A percentile compares a stretch with the other conserved stretches of the same genome.
These are phyloP conservation scores for Annona cherimola DNA, from an alignment of 164 flowering plant species.

Conservation along the genomic window DNA sequence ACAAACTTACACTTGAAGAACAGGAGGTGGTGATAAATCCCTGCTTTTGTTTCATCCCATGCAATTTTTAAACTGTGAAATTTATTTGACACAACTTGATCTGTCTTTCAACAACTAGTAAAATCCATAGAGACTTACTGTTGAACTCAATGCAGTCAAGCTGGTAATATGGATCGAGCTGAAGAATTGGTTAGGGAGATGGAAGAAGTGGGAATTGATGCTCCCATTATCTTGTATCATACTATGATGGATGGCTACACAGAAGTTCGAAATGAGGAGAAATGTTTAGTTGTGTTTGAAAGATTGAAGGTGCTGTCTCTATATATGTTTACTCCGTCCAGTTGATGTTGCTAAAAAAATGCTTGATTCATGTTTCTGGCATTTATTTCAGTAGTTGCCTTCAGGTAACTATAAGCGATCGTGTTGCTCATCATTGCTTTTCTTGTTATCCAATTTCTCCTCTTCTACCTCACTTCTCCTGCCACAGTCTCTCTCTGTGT, in stretches of 20 bases:
- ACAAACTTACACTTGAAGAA: too few relatives aligned
- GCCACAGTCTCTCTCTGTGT: too few relatives aligned
- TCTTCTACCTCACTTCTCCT: too few relatives aligned
- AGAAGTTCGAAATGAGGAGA: conserved; percentile 65
- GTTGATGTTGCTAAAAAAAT: neutral
- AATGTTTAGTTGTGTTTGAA: conserved; percentile 74
- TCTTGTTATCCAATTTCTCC: neutral
- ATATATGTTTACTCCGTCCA: neutral
- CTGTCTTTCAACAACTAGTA: too few relatives aligned
- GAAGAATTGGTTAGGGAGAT: conserved; percentile 88
- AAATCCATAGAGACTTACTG: too few relatives aligned
- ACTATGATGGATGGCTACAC: conserved; percentile 99
- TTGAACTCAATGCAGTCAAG: conserved; percentile 46
- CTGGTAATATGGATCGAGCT: conserved; percentile 72
- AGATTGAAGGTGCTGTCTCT: conserved; percentile 63
- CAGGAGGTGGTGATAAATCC: too few relatives aligned
- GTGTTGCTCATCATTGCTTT: neutral
- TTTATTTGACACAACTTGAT: too few relatives aligned
- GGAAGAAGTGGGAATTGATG: conserved; percentile 97
- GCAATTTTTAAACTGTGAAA: too few relatives aligned
- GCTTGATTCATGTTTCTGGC: neutral
- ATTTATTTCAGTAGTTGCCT: too few relatives aligned
- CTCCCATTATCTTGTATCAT: conserved; percentile 82
- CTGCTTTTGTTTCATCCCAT: too few relatives aligned
- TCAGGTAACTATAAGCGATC: too few relatives aligned